These are phyloP conservation scores for Wickerhamiella slavikovae DNA, from an alignment of 805 yeast species.

Conservation along the genomic window DNA sequence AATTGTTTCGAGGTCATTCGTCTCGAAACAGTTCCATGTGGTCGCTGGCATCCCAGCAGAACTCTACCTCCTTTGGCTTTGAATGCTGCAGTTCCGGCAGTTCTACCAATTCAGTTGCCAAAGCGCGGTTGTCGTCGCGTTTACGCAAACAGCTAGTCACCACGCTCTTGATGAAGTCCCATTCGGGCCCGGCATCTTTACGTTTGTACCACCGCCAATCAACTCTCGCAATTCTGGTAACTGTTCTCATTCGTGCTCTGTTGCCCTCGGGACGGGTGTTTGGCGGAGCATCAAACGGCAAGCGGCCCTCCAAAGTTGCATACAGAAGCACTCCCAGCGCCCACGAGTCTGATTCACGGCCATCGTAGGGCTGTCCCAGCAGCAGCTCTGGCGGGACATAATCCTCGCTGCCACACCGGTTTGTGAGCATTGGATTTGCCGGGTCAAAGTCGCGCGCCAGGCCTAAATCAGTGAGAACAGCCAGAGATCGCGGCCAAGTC, in stretches of 20 bases:
- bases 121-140: constrained; percentile 26
- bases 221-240: constrained; percentile 79
- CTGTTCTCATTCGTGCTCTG: constrained; percentile 32
- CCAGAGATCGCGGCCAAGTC: constrained; percentile 19
- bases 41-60: too few species aligned
- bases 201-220: constrained; percentile 72
- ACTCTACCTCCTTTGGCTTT: too few species aligned
- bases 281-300: constrained; percentile 80
- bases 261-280: constrained; percentile 13
- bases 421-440: constrained; percentile 42
- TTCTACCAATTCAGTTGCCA: too few species aligned
- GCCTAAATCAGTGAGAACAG: constrained; percentile 74
- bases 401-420: constrained; percentile 92
- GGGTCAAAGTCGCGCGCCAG: constrained; percentile 50
- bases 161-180: constrained; percentile 28
- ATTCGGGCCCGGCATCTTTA: constrained; percentile 21
- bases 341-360: constrained; percentile 85
- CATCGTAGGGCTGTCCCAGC: constrained; percentile 82
- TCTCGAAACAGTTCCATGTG: too few species aligned
- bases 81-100: too few species aligned
- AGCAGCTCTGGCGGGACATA: constrained; percentile 88
- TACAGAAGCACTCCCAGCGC: constrained; percentile 83
- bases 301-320: constrained; percentile 59
- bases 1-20: too few species aligned
- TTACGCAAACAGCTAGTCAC: constrained; percentile 31